Conservation (phyloP, 2,329 filamentous ascomycete genomes). For the Dendrostoma leiphaemia region DNA sequence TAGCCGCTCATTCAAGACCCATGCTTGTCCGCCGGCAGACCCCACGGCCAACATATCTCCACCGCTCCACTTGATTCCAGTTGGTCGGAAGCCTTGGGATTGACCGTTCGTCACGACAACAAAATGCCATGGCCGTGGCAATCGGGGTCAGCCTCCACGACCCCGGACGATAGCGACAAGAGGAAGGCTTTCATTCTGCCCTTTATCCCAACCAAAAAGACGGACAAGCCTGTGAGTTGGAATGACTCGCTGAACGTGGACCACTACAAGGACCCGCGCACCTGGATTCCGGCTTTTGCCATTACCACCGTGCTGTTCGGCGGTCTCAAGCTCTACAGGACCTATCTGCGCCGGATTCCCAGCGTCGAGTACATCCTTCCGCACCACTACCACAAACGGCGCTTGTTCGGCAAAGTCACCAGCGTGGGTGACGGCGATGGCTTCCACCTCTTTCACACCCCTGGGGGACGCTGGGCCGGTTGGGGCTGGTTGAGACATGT, state of each 20-base stretch:
- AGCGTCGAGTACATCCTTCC: conserved; percentile 73
- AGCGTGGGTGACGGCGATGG: conserved; percentile 96
- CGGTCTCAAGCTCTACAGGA: conserved; percentile 62
- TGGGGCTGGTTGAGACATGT: conserved; percentile 90
- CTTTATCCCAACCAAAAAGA: conserved; percentile 12
- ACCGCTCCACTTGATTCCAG: not conserved
- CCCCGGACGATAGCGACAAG: not conserved
- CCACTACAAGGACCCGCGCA: conserved; percentile 53
- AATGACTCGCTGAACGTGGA: conserved; percentile 40
- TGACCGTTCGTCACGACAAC: conserved; percentile 1
- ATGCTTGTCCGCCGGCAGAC: not conserved
- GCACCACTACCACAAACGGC: conserved; percentile 70
- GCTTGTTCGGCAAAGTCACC: conserved; percentile 81
- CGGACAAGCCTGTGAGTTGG: conserved; percentile 35
- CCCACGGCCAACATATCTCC: not conserved
- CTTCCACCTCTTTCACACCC: conserved; percentile 92
- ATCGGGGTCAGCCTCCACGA: conserved; percentile 8
- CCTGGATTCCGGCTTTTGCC: conserved; percentile 51
- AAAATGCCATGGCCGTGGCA: conserved; percentile 20
- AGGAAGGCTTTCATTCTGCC: not conserved
- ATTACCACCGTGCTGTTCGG: conserved; percentile 55
- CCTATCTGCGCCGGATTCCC: conserved; percentile 81
- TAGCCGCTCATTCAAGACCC: not conserved
- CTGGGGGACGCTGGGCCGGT: conserved; percentile 79
- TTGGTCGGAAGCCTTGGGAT: not conserved